Evolutionary conservation across 768 basidiomycete genomes (phyloP), one percentile per base, ranked within the genome.

Genomic region (Pholiota conissans): DNA sequence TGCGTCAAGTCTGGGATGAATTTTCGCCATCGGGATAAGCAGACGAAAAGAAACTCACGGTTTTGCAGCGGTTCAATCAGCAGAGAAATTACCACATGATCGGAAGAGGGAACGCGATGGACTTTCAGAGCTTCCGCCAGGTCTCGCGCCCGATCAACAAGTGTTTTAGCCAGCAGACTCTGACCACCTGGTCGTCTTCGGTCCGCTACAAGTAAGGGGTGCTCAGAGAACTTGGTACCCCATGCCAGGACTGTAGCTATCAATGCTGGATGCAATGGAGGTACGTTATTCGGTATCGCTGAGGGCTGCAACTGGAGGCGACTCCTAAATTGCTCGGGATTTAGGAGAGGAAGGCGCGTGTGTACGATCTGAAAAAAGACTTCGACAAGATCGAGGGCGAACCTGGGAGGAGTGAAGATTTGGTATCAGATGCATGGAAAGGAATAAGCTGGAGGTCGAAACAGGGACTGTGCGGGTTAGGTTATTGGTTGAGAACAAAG

Each of bases 341-440:
- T 91, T 70, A 95, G 84, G 50, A 95, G 83, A 49, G 95, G 93
- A 57, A 92, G 79, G 55, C 95, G 87, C 24, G 90, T 89, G 72
- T 95, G 93, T 37, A 92, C 90, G 59, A 91, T 91, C 71, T 95
- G 92, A 70, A 96, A 95, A 75, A 89, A 98, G 45, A 95, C 93
- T 73, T 97, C 93, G 67, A 96, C 87, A 52, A 97, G 87, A 74
- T 98, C 94, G 52, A 90, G 84, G 2, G 93, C 90, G 67, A 98
- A 91, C 73, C 95, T 97, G 61, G 18, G 54, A 51, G 42, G 52
- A 58, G 56, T 40, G 34, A 50, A 59, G 53, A 53, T 47, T 56
- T 49, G 47, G 47, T 59, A 58, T 67, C 62, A 67, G 64, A 59
- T 62, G 56, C 49, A 61, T 47, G 48, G 13, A 13, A 6, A 6